These are phyloP conservation scores for Exophiala xenobiotica DNA, from an alignment of 2,329 filamentous ascomycete species.

Conservation along the genomic window DNA sequence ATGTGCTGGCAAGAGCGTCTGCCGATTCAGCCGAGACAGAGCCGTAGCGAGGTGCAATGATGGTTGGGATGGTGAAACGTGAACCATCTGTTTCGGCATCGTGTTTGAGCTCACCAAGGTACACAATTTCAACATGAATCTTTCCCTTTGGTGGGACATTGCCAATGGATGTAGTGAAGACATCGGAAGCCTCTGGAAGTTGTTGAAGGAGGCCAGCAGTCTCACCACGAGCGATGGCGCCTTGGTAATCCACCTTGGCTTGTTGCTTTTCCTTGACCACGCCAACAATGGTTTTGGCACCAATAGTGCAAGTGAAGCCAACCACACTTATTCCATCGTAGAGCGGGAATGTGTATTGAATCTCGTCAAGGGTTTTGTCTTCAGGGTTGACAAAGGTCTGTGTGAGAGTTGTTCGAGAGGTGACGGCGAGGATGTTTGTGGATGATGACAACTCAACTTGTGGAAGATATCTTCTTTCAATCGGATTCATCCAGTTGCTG, in stretches of 20 bases:
- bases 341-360: constrained; percentile 68
- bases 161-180: constrained; percentile 67
- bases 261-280: constrained; percentile 65
- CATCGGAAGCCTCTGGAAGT: constrained; percentile 58
- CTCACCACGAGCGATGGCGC: constrained; percentile 59
- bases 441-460: constrained; percentile 59
- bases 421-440: constrained; percentile 60
- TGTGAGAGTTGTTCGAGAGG: constrained; percentile 51
- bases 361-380: constrained; percentile 50
- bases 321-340: constrained; percentile 72
- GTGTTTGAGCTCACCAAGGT: constrained; percentile 70
- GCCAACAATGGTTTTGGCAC: constrained; percentile 55
- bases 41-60: constrained; percentile 67
- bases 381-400: constrained; percentile 62
- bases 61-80: constrained; percentile 67
- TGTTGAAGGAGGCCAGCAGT: constrained; percentile 67
- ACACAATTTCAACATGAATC: constrained; percentile 62
- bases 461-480: constrained; percentile 54
- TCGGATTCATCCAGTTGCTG: neutral
- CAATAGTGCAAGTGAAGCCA: constrained; percentile 64
- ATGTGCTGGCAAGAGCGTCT: constrained; percentile 1
- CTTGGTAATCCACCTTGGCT: constrained; percentile 60
- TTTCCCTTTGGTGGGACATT: constrained; percentile 62
- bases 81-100: constrained; percentile 67
- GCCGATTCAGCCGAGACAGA: constrained; percentile 7